Conservation (phyloP, 2,329 filamentous ascomycete genomes). For the Zymoseptoria brevis region DNA sequence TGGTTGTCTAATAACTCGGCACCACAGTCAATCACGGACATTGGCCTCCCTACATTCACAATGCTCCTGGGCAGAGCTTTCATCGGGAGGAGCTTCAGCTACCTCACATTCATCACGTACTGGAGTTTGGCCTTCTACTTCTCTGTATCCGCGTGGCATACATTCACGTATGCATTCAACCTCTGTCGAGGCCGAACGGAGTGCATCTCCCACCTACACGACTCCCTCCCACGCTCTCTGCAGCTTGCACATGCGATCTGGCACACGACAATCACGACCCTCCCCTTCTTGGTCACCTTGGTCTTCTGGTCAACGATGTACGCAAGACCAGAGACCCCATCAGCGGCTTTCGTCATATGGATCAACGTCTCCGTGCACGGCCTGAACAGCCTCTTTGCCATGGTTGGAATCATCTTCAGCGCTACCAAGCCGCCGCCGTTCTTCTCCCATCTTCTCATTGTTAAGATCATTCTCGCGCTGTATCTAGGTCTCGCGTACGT, state of each 20-base stretch:
- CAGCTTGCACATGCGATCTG: conserved; percentile 6
- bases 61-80: conserved; percentile 4
- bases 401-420: conserved; percentile 6
- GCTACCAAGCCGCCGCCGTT: conserved; percentile 7
- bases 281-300: background rate
- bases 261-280: background rate
- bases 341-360: conserved; percentile 6
- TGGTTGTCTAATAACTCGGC: conserved; percentile 7
- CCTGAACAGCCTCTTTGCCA: conserved; percentile 11
- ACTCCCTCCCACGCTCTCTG: conserved; percentile 1
- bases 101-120: conserved; percentile 12
- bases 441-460: conserved; percentile 4
- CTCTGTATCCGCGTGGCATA: conserved; percentile 8
- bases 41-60: conserved; percentile 7
- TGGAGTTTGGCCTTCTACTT: conserved; percentile 13
- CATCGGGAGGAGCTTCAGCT: conserved; percentile 12
- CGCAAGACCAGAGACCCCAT: conserved; percentile 2
- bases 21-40: conserved; percentile 2
- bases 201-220: conserved; percentile 3
- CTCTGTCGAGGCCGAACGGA: background rate
- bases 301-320: conserved; percentile 12
- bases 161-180: conserved; percentile 5
- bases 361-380: conserved; percentile 12
- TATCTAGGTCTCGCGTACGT: conserved; percentile 10
- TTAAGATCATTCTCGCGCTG: conserved; percentile 3